Evolutionary conservation across 2,329 filamentous ascomycete species (phyloP).

Genomic region (Xylaria sp.): DNA sequence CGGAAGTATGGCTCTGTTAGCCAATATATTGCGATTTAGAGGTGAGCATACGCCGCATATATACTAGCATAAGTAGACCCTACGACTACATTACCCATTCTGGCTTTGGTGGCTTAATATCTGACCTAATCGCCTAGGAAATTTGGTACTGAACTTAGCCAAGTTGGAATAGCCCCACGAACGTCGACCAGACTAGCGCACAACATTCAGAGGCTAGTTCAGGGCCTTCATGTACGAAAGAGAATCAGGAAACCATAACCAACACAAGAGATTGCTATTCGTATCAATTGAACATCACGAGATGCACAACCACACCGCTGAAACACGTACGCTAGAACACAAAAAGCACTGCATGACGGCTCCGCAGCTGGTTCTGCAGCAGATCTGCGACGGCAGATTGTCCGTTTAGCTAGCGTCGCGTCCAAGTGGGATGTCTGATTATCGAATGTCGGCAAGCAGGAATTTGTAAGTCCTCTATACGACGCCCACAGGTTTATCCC

Average conservation of each 20-base stretch:
- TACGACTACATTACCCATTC: not conserved
- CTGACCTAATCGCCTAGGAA: too few relatives aligned
- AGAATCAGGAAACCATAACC: not conserved
- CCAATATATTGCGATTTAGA: not conserved
- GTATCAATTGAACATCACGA: not conserved
- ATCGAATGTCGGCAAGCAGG: slow-evolving; percentile 7
- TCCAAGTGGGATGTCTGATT: not conserved
- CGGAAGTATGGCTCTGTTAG: too few relatives aligned
- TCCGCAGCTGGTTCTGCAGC: slow-evolving; percentile 14
- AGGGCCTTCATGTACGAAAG: not conserved
- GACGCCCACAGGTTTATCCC: slow-evolving; percentile 13
- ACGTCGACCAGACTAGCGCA: not conserved
- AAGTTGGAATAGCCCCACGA: not conserved
- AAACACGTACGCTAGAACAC: not conserved
- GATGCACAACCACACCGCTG: not conserved
- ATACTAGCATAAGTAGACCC: too few relatives aligned
- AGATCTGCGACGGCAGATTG: slow-evolving; percentile 12
- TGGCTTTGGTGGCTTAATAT: not conserved
- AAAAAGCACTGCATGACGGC: not conserved
- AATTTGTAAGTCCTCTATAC: slow-evolving; percentile 14
- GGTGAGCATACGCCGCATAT: not conserved
- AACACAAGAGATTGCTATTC: not conserved
- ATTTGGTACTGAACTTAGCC: not conserved
- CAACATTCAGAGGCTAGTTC: not conserved
- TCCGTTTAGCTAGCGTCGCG: slow-evolving; percentile 7